phyloP scores from a whole-genome alignment of 2,329 filamentous ascomycete genomes.

The Sclerotinia spermophila region DNA sequence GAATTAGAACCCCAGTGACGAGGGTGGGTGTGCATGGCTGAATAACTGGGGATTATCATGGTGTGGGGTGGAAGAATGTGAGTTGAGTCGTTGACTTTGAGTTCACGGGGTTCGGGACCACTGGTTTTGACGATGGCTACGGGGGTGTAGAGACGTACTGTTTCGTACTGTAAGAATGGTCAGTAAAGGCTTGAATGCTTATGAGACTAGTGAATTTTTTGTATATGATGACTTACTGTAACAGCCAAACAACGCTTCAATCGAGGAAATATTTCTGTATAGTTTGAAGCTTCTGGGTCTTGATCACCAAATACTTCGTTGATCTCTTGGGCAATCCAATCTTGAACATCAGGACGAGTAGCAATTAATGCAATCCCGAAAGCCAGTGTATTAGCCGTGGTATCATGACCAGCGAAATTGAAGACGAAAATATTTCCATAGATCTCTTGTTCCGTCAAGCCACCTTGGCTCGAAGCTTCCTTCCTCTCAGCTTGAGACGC shows the following conservation, averaged over 20 bases:
- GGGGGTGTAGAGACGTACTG: slow-evolving; percentile 3
- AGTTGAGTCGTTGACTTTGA: background rate
- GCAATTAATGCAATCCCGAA: background rate
- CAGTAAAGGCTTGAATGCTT: background rate
- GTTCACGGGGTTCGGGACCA: background rate
- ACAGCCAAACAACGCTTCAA: slow-evolving; percentile 10
- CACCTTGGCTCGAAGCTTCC: slow-evolving; percentile 1
- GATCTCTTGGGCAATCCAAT: slow-evolving; percentile 9
- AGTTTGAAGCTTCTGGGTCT: slow-evolving; percentile 2
- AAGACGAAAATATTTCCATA: slow-evolving; percentile 17
- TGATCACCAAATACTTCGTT: background rate
- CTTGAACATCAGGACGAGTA: slow-evolving; percentile 9
- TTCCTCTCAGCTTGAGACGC: slow-evolving; percentile 1
- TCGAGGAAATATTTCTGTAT: background rate
- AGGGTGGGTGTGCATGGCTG: slow-evolving; percentile 9
- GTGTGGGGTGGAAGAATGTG: background rate
- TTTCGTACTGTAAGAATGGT: background rate
- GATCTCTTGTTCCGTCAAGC: slow-evolving; percentile 15
- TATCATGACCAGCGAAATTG: slow-evolving; percentile 14
- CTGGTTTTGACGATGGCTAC: slow-evolving; percentile 7
- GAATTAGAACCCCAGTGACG: slow-evolving; percentile 11
- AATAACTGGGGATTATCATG: slow-evolving; percentile 11
- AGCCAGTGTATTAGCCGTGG: slow-evolving; percentile 4
- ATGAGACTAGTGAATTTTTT: background rate
- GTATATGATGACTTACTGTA: background rate